Evolutionary conservation across 2,329 filamentous ascomycete species (phyloP).

Genomic region (Hymenoscyphus occultus): DNA sequence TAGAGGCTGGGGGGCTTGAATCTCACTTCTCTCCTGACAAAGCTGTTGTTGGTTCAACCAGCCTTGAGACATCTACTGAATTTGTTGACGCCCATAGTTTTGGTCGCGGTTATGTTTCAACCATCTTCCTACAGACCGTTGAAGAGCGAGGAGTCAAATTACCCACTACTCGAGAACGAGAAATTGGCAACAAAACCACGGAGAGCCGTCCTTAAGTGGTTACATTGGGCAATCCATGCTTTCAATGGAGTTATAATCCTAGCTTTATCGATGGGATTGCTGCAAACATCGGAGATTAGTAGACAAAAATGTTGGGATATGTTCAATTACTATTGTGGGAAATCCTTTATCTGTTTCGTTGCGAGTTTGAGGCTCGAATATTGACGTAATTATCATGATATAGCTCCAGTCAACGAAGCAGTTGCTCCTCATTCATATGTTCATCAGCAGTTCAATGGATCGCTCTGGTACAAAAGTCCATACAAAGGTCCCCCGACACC

Average conservation of each 20-base stretch:
- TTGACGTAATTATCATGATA: not conserved
- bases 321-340: conserved; percentile 3
- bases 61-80: not conserved
- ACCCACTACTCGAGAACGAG: not conserved
- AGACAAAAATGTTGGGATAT: not conserved
- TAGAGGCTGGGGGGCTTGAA: not conserved
- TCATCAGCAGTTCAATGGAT: not conserved
- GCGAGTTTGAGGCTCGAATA: not conserved
- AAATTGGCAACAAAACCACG: not conserved
- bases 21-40: not conserved
- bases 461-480: not conserved
- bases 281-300: not conserved
- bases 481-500: not conserved
- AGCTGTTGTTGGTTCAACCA: not conserved
- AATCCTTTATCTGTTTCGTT: not conserved
- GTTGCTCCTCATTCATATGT: not conserved
- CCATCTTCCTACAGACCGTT: not conserved
- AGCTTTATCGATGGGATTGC: not conserved
- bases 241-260: not conserved
- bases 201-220: not conserved
- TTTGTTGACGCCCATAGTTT: not conserved
- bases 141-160: not conserved
- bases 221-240: not conserved
- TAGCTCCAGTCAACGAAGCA: conserved; percentile 4
- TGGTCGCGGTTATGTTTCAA: not conserved